phyloP scores from a whole-genome alignment of 2,329 filamentous ascomycete genomes.

The Geosmithia flava region DNA sequence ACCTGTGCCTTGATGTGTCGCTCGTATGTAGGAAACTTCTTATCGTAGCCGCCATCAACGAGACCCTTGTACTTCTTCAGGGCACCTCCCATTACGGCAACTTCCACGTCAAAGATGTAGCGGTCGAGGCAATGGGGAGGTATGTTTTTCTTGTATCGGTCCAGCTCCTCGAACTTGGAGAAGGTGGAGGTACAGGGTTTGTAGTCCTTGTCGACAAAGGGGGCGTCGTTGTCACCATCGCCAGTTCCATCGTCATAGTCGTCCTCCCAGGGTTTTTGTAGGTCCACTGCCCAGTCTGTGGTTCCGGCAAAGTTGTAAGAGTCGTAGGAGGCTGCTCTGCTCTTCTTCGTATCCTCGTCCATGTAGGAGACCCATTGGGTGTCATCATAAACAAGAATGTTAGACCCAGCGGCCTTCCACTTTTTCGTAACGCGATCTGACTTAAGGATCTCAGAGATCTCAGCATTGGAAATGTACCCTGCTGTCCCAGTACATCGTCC shows the following conservation, averaged over 20 bases:
- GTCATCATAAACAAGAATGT: slow-evolving; percentile 7
- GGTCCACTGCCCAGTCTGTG: slow-evolving; percentile 9
- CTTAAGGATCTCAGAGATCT: slow-evolving; percentile 16
- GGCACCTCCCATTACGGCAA: slow-evolving; percentile 1
- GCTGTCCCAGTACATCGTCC: slow-evolving; percentile 14
- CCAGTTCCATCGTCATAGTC: too few relatives aligned
- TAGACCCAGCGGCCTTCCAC: slow-evolving; percentile 1
- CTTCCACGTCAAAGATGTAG: slow-evolving; percentile 3
- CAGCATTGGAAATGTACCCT: slow-evolving; percentile 17
- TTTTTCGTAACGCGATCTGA: slow-evolving; percentile 4
- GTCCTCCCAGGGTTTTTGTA: background rate
- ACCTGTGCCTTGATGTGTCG: slow-evolving; percentile 4
- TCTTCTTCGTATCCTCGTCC: slow-evolving; percentile 5
- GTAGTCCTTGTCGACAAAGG: too few relatives aligned
- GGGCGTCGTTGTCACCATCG: too few relatives aligned
- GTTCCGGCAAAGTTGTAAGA: slow-evolving; percentile 7
- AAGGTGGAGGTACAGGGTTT: too few relatives aligned
- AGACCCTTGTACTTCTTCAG: slow-evolving; percentile 5
- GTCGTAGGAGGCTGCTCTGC: slow-evolving; percentile 1
- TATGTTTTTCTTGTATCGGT: too few relatives aligned
- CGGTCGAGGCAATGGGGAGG: slow-evolving; percentile 1
- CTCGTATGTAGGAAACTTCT: slow-evolving; percentile 5
- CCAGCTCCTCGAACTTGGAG: too few relatives aligned
- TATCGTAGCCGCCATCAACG: slow-evolving; percentile 6
- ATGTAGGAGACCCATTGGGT: slow-evolving; percentile 9